Evolutionary conservation across 2,329 filamentous ascomycete species (phyloP), one percentile per base, ranked within the genome.

Genomic region (Sphaerulina populicola): DNA sequence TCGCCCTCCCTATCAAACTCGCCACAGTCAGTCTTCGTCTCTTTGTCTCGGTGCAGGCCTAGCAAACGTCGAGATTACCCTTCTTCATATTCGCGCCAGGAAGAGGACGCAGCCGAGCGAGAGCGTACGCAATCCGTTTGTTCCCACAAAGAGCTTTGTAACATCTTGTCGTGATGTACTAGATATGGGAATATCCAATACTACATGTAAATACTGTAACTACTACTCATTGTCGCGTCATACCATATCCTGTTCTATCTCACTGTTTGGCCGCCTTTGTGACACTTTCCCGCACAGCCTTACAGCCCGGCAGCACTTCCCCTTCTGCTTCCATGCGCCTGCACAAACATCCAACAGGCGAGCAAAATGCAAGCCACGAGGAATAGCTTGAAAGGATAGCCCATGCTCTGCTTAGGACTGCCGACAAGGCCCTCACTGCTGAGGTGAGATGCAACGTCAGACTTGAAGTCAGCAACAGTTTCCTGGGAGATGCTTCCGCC

Each of bases 361-460:
- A 64, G 68, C 51, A 75, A 61, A 51, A 77, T 68, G 40, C 69
- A 65, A 27, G 64, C 70, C 44, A 74, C 55, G 54, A 74, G 64
- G 53, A 72, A 68, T 33, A 75, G 49, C 68, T 77, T 77, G 56
- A 70, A 66, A 33, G 65, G 59, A 52, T 68, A 56, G 47, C 70
- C 72, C 47, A 76, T 61, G 30, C 72, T 73, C 27, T 60, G 58
- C 11, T 47, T 55, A 36, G 59, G 53, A 27, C 49, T 37, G 12
- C 41, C 36, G 23, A 56, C 49, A n/a, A 60, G 56, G 54, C 64
- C 40, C 43, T 54, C 47, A 21, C 41, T 18, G n/a, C 40, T 50
- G 41, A 50, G 23, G 39, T 62, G 39, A 42, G 40, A 47, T 44
- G 53, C 49, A 41, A 50, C 38, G 36, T 56, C 35, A 23, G 53